These are phyloP conservation scores for Paracorniculantispora psalliotae DNA, from an alignment of 2,329 filamentous ascomycete species.

Conservation along the genomic window DNA sequence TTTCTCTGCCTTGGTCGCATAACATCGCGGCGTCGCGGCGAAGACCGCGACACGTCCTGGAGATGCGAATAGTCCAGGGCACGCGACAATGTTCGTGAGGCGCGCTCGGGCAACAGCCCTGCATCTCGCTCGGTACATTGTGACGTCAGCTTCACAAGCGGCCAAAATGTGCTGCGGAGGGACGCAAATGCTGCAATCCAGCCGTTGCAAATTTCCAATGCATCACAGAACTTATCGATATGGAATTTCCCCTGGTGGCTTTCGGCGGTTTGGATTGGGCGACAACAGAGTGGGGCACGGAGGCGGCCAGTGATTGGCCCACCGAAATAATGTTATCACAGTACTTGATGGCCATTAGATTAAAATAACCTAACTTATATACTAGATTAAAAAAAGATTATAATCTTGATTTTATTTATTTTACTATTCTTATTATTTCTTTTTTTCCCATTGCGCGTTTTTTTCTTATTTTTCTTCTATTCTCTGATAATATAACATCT, in stretches of 20 bases:
- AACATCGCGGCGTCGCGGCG: neutral
- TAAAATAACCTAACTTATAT: no score
- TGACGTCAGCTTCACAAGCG: neutral
- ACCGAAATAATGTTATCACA: no score
- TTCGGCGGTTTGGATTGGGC: slow-evolving; percentile 1
- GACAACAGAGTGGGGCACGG: neutral
- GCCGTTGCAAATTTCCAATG: neutral
- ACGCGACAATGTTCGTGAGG: neutral
- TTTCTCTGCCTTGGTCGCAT: neutral
- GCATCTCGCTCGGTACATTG: slow-evolving; percentile 4
- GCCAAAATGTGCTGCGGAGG: neutral
- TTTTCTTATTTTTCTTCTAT: no score
- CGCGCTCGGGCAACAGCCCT: neutral
- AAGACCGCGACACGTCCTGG: slow-evolving; percentile 5
- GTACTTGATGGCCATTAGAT: no score
- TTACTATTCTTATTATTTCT: no score
- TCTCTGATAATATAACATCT: no score
- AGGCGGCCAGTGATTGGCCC: neutral
- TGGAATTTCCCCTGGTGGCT: neutral
- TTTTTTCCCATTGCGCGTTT: no score
- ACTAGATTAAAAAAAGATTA: no score
- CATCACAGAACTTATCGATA: slow-evolving; percentile 7
- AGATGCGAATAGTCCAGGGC: neutral
- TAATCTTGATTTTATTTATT: no score
- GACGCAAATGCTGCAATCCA: neutral